Evolutionary conservation across 768 basidiomycete genomes (phyloP), one percentile per base, ranked within the genome.

Genomic region (Epithele typhae): DNA sequence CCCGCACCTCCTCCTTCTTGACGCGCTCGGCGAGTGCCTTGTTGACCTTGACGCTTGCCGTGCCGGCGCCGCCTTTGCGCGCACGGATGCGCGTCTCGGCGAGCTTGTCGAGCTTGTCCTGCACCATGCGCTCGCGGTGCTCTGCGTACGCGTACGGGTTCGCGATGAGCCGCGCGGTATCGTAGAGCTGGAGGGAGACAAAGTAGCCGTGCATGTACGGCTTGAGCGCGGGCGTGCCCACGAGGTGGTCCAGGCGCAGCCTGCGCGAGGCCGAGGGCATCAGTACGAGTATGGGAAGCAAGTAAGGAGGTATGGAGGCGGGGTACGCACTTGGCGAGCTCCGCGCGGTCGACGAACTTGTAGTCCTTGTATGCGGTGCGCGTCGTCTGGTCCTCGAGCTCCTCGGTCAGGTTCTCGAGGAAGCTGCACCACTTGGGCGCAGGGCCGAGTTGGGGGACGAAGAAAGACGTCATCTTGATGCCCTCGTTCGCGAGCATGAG

Each of bases 131-230:
- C 65, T 95, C 92, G 53, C 92, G 86, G 65, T 97, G 84, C 60
- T 99, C 96, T 33, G 83, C 84, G 64, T 98, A 97, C 9, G 86
- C 92, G 63, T 92, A 94, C 2, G 96, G 96, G 70, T 98, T 97
- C 46, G 92, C 86, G 55, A 98, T 93, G 53, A 95, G 78, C 25
- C 94, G 84, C 2, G 96, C 96, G 41, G 94, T 87, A 57, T 94
- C 91, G 71, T 98, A 98, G 5, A 98, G 79, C 59, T 92, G 91
- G 68, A 98, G 82, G 4, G 93, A 90, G 52, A 97, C 68, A 72
- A 99, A 98, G 79, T 94, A 98, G 35, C 96, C 96, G 66, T 99
- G 96, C 95, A 99, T 97, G 69, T 98, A 99, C 4, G 96, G 96
- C 66, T 95, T 95, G 74, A 98, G 88, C 15, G 88, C 82, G 18